Evolutionary conservation across 768 basidiomycete species (phyloP), one percentile per base, ranked within the genome.

Genomic region (Cystofilobasidium bisporidii): DNA sequence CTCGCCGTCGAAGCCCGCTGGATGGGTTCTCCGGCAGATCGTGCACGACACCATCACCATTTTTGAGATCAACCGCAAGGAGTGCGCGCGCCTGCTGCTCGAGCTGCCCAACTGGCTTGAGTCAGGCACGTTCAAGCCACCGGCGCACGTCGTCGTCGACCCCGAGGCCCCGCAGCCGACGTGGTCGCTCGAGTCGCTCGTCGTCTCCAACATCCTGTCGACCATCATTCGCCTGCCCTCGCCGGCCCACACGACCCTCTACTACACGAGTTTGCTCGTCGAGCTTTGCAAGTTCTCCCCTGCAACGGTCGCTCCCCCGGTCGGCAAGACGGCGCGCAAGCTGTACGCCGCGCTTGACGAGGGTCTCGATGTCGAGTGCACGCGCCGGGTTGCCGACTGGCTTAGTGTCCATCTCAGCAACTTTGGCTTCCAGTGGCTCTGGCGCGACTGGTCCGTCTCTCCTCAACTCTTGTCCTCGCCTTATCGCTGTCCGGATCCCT

Each of bases 341-440:
- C 76, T 98, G 10, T 99, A 93, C 73, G 79, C 78, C 18, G 76
- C 82, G 12, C 81, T 97, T n/a, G 85, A 87, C 0, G 87, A 89
- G 45, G 91, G 89, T 0, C 79, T 98, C 36, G 94, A 97, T 70
- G 84, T 89, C 11, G 93, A 94, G 69, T 79, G 89, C 61, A 81
- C 86, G 1, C 83, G 86, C 58, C 81, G 90, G 36, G 88, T 92
- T 67, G 85, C 89, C 0, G 92, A 97, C 69, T 99, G 96, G 96
- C 96, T 98, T 72, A 83, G 90, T 2, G 82, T 88, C 2, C 96
- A 99, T 73, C 87, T 99, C 86, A 93, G 90, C 71, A 99, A 99
- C 78, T 99, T 97, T 76, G 87, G 86, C 30, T 99, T 97, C 78
- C 86, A 87, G 73, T 98, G 96, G 96, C 91, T 96, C 18, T 99